Evolutionary conservation across 1,139 yeast genomes (phyloP).

Genomic region (Yamadazyma friedrichii): DNA sequence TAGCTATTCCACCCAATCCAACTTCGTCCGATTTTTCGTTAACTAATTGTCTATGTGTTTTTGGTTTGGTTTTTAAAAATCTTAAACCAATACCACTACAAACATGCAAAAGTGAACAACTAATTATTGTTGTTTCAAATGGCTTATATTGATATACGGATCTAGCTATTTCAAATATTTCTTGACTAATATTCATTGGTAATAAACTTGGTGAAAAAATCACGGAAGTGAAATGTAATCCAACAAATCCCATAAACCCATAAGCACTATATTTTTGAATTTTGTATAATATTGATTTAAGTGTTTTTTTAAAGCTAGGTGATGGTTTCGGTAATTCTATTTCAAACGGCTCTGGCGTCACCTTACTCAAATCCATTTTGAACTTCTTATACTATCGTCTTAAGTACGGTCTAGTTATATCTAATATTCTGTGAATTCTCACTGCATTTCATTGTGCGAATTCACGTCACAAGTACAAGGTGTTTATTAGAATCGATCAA

Average conservation of each 20-base stretch:
- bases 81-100: slow-evolving; percentile 54
- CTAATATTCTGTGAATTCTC: no score
- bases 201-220: slow-evolving; percentile 52
- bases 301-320: slow-evolving; percentile 9
- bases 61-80: slow-evolving; percentile 16
- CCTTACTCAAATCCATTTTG: slow-evolving; percentile 3
- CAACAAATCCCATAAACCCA: slow-evolving; percentile 55
- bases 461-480: no score
- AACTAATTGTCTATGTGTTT: slow-evolving; percentile 10
- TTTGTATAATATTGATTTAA: slow-evolving; percentile 15
- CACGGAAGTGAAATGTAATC: slow-evolving; percentile 59
- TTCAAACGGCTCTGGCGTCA: slow-evolving; percentile 19
- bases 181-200: slow-evolving; percentile 48
- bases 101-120: slow-evolving; percentile 51
- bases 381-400: background rate
- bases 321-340: slow-evolving; percentile 8
- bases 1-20: slow-evolving; percentile 60
- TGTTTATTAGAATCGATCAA: no score
- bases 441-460: no score
- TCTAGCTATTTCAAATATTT: slow-evolving; percentile 59
- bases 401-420: no score
- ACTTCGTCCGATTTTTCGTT: slow-evolving; percentile 37
- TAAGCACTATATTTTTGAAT: slow-evolving; percentile 64
- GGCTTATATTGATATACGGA: slow-evolving; percentile 57
- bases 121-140: slow-evolving; percentile 49